These are phyloP conservation scores for Dendryphion nanum DNA, from an alignment of 2,329 filamentous ascomycete genomes.

Conservation along the genomic window DNA sequence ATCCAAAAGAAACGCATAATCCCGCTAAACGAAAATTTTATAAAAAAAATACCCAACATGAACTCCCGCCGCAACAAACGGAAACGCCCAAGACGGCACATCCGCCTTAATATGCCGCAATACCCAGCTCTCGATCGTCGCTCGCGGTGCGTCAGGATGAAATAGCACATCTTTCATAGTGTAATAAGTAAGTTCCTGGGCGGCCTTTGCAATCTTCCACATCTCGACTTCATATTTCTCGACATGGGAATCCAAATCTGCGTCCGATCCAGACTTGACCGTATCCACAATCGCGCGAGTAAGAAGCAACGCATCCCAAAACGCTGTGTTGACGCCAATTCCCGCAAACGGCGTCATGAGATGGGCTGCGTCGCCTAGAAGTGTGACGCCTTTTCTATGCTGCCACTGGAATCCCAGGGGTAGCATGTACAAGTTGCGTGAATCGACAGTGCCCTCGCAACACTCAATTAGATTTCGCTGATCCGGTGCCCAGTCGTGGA, in stretches of 20 bases:
- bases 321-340: constrained; percentile 39
- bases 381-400: constrained; percentile 37
- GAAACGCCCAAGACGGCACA: constrained; percentile 15
- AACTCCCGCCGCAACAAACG: constrained; percentile 10
- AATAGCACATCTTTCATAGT: constrained; percentile 50
- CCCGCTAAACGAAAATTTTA: constrained; percentile 17
- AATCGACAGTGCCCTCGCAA: constrained; percentile 15
- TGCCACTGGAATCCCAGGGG: constrained; percentile 40
- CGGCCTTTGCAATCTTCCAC: constrained; percentile 35
- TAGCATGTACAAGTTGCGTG: constrained; percentile 39
- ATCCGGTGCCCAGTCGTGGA: constrained; percentile 30
- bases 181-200: constrained; percentile 43
- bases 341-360: constrained; percentile 39
- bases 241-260: constrained; percentile 25
- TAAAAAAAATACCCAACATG: constrained; percentile 18
- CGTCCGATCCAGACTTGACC: constrained; percentile 4
- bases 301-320: constrained; percentile 38
- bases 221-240: constrained; percentile 37
- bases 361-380: constrained; percentile 44
- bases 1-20: constrained; percentile 15
- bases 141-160: constrained; percentile 46
- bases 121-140: constrained; percentile 41
- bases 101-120: constrained; percentile 14
- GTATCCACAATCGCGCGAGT: constrained; percentile 31
- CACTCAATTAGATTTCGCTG: constrained; percentile 24